Percentiles rank a stretch among this genome's conserved stretches.
Evolutionary conservation across 441 rosid genomes (phyloP).

Genomic region (Populus hybrid): DNA sequence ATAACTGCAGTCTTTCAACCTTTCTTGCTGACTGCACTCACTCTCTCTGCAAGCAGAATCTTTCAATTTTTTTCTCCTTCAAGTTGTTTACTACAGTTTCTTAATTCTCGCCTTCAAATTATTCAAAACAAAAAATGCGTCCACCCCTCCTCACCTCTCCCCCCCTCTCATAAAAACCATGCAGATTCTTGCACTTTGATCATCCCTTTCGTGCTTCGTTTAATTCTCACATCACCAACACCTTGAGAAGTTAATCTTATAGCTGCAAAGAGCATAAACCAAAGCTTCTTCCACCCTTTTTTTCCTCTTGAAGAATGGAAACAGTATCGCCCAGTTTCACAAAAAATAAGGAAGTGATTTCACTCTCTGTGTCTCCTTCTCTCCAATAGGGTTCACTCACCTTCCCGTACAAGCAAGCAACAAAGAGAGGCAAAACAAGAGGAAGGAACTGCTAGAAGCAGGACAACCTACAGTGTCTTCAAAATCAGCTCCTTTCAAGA

Average conservation of each 20-base stretch:
- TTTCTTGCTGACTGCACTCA: conserved; percentile 18
- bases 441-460: neutral
- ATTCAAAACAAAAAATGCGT: neutral
- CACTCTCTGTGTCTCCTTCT: neutral
- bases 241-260: neutral
- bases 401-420: neutral
- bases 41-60: neutral
- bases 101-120: neutral
- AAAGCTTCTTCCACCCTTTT: neutral
- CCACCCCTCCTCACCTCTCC: neutral
- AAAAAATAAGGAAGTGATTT: neutral
- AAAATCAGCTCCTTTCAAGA: neutral
- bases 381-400: conserved; percentile 12
- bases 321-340: neutral
- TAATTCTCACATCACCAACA: neutral
- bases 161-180: conserved; percentile 19
- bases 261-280: neutral
- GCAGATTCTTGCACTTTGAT: conserved; percentile 25
- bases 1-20: conserved; percentile 24
- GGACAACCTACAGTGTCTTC: conserved; percentile 3
- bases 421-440: neutral
- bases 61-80: neutral
- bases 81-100: neutral
- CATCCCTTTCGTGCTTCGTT: conserved; percentile 4
- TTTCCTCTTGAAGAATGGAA: neutral